Percentiles rank a stretch among this genome's conserved stretches.
Conservation (phyloP, 2,329 filamentous ascomycete species). For the Ascochyta clinopodiicola region DNA sequence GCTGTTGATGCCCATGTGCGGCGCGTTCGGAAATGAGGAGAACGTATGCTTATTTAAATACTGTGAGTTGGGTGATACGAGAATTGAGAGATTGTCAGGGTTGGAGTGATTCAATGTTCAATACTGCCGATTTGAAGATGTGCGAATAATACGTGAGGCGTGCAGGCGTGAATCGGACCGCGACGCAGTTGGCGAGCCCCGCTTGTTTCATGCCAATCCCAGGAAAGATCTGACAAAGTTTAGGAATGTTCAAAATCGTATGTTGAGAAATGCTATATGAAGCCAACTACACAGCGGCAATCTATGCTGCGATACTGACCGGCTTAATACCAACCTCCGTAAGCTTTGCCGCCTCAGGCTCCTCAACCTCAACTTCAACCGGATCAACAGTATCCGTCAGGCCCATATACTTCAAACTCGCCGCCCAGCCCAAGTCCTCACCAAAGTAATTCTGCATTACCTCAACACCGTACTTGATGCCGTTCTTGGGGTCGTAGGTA, state of each 20-base stretch:
- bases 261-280: not conserved
- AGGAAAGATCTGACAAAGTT: no score
- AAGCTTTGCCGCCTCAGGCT: conserved; percentile 29
- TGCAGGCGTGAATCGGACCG: no score
- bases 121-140: no score
- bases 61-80: no score
- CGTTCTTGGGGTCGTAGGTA: conserved; percentile 64
- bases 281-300: not conserved
- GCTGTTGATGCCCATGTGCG: conserved; percentile 1
- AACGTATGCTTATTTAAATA: no score
- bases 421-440: conserved; percentile 66
- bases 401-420: conserved; percentile 41
- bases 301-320: conserved; percentile 33
- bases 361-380: conserved; percentile 21
- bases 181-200: no score
- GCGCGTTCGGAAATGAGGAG: not conserved
- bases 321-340: conserved; percentile 40
- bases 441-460: conserved; percentile 70
- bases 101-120: no score
- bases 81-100: no score
- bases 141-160: no score
- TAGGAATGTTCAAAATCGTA: not conserved
- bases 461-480: conserved; percentile 67
- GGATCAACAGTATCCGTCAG: conserved; percentile 44
- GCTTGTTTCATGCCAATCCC: no score